A percentile compares a stretch with the other conserved stretches of the same genome.
These are phyloP conservation scores for Elsinoe necatrix DNA, from an alignment of 2,329 filamentous ascomycete genomes.

Conservation along the genomic window DNA sequence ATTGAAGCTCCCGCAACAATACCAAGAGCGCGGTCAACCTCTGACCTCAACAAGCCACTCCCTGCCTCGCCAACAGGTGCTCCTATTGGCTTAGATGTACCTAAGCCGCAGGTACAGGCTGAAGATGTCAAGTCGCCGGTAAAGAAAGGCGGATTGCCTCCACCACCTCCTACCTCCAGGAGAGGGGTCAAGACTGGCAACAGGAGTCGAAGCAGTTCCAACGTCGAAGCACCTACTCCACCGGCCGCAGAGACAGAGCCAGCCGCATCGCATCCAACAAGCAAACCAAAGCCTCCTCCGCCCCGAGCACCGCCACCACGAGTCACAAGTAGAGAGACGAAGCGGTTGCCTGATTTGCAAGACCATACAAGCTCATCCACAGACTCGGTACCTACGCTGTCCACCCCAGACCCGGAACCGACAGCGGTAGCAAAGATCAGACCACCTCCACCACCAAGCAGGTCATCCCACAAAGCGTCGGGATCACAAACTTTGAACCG, in stretches of 20 bases:
- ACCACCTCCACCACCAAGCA: conserved; percentile 10
- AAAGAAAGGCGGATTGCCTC: neutral
- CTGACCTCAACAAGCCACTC: conserved; percentile 4
- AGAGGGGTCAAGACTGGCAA: neutral
- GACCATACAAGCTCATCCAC: neutral
- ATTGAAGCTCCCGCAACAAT: neutral
- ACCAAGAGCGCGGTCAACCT: neutral
- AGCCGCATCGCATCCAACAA: neutral
- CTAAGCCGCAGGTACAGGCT: neutral
- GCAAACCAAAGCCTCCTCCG: conserved; percentile 8
- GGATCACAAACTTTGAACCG: neutral
- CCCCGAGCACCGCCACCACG: conserved; percentile 10
- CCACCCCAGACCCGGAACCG: neutral
- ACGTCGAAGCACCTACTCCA: neutral
- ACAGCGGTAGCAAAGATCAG: neutral
- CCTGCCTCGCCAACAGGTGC: neutral
- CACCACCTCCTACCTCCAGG: neutral
- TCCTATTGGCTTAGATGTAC: neutral
- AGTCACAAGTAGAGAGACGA: neutral
- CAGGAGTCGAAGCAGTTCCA: conserved; percentile 10
- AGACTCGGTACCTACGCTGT: neutral
- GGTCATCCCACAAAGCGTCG: neutral
- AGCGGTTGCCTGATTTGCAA: neutral
- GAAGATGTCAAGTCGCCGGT: neutral
- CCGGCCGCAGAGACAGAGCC: neutral